A percentile compares a stretch with the other conserved stretches of the same genome.
Evolutionary conservation across 2,329 filamentous ascomycete genomes (phyloP).

Genomic region (Xylaria sp.): DNA sequence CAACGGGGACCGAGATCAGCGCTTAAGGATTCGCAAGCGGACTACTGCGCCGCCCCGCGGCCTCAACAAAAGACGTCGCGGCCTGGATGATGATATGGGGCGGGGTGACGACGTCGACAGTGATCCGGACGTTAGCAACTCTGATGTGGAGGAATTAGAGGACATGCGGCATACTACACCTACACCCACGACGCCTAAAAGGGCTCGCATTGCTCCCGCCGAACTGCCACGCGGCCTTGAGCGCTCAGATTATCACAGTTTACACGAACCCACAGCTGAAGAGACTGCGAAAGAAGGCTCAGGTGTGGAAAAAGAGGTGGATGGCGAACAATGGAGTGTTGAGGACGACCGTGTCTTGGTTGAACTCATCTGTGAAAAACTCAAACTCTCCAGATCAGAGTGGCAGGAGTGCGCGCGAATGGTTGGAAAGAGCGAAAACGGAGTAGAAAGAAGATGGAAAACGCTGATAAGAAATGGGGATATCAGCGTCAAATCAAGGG

Average conservation of each 20-base stretch:
- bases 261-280: conserved; percentile 52
- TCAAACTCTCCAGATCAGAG: conserved; percentile 70
- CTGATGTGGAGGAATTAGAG: conserved; percentile 41
- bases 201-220: conserved; percentile 68
- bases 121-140: conserved; percentile 51
- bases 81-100: conserved; percentile 58
- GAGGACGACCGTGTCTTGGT: conserved; percentile 73
- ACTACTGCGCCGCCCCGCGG: conserved; percentile 55
- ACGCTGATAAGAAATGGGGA: conserved; percentile 68
- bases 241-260: conserved; percentile 66
- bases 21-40: conserved; percentile 65
- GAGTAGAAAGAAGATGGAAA: conserved; percentile 70
- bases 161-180: conserved; percentile 40
- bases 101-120: conserved; percentile 53
- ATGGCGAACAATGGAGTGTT: conserved; percentile 65
- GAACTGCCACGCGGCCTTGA: conserved; percentile 69
- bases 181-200: conserved; percentile 66
- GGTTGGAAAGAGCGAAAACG: conserved; percentile 68
- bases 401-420: conserved; percentile 75
- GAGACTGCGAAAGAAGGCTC: conserved; percentile 49
- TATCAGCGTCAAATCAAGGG: conserved; percentile 65
- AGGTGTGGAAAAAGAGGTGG: conserved; percentile 57
- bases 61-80: conserved; percentile 64
- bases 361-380: conserved; percentile 74
- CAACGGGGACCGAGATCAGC: conserved; percentile 47